Evolutionary conservation across 139 green algal genomes (phyloP).

Genomic region (Deuterostichococcus epilithicus): DNA sequence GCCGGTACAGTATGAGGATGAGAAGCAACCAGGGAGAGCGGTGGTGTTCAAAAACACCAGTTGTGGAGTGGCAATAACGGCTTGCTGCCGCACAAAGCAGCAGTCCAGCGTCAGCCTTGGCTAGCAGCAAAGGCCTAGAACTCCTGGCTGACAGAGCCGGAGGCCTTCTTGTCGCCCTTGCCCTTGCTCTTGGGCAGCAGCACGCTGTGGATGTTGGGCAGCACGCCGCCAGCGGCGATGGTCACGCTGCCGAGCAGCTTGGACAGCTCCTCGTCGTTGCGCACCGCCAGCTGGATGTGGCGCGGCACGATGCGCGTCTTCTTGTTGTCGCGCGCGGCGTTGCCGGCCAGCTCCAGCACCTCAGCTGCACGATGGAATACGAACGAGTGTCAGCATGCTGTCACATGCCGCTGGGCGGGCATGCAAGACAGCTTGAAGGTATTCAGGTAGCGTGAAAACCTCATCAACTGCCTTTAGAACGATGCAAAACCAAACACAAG

Average conservation of each 20-base stretch:
- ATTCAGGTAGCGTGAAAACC: too few relatives aligned
- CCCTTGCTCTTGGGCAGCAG: constrained; percentile 78
- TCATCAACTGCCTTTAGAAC: too few relatives aligned
- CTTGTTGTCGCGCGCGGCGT: constrained; percentile 76
- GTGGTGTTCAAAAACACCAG: too few relatives aligned
- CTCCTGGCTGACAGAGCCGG: constrained; percentile 5
- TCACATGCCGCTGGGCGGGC: too few relatives aligned
- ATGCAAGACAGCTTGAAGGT: too few relatives aligned
- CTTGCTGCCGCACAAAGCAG: too few relatives aligned
- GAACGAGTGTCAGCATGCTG: constrained; percentile 39
- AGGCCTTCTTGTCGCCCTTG: constrained; percentile 54
- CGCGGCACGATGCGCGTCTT: constrained; percentile 71
- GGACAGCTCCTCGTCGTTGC: constrained; percentile 93
- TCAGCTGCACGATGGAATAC: constrained; percentile 59
- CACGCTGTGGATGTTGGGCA: constrained; percentile 85
- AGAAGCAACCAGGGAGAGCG: too few relatives aligned
- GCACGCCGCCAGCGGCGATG: constrained; percentile 57
- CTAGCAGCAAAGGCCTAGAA: not conserved
- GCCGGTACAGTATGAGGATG: too few relatives aligned
- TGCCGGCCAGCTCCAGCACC: constrained; percentile 67
- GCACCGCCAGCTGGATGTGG: constrained; percentile 72
- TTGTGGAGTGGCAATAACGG: too few relatives aligned
- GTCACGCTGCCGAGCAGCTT: constrained; percentile 68
- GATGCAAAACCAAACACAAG: too few relatives aligned
- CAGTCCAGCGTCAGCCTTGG: too few relatives aligned